These are phyloP conservation scores for Phycomyces nitens DNA, from an alignment of 192 early-diverging fungal species.

Conservation along the genomic window DNA sequence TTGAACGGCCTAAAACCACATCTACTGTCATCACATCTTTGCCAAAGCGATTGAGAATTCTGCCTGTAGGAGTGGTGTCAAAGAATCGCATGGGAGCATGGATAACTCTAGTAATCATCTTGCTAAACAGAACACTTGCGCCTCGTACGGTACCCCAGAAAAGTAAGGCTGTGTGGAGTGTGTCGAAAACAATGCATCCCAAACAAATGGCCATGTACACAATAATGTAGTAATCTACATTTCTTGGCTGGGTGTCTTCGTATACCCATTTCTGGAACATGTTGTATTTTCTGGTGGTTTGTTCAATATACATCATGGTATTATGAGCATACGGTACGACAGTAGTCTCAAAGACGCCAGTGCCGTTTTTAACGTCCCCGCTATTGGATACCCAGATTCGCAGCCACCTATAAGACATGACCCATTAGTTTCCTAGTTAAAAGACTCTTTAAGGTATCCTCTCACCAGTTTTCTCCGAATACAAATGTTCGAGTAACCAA, in stretches of 20 bases:
- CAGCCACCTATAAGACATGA: constrained; percentile 5
- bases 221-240: constrained; percentile 41
- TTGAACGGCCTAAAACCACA: constrained; percentile 46
- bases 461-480: constrained; percentile 39
- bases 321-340: neutral
- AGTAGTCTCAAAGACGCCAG: neutral
- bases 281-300: neutral
- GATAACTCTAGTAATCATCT: constrained; percentile 53
- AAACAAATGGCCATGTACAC: constrained; percentile 31
- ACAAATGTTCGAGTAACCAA: constrained; percentile 35
- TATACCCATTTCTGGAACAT: constrained; percentile 11
- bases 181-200: constrained; percentile 29
- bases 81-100: constrained; percentile 82
- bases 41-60: constrained; percentile 78
- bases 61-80: constrained; percentile 85
- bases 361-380: neutral
- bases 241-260: constrained; percentile 11
- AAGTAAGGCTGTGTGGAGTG: constrained; percentile 39
- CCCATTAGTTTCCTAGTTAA: too few relatives aligned
- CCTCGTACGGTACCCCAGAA: constrained; percentile 51
- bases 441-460: too few relatives aligned
- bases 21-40: constrained; percentile 85
- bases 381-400: constrained; percentile 13
- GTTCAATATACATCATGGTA: neutral
- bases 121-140: constrained; percentile 52